phyloP scores from a whole-genome alignment of 2,329 filamentous ascomycete genomes.

The Fusarium odoratissimum region DNA sequence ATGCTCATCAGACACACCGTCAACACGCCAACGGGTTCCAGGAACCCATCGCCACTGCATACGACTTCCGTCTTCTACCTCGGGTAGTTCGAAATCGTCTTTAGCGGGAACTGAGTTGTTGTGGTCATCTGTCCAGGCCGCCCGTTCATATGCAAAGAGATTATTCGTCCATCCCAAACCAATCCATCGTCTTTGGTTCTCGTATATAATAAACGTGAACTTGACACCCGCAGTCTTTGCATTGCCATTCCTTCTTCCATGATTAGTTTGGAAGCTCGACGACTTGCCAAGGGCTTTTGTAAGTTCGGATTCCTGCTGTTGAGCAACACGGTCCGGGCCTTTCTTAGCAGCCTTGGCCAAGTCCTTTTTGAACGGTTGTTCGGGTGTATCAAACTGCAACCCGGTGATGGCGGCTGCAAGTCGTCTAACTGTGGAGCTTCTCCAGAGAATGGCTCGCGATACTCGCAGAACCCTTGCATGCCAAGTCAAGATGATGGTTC shows the following conservation, averaged over 20 bases:
- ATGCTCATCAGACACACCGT: constrained; percentile 71
- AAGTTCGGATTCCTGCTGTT: constrained; percentile 56
- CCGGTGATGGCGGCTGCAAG: constrained; percentile 82
- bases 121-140: constrained; percentile 96
- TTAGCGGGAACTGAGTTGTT: constrained; percentile 82
- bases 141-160: constrained; percentile 88
- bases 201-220: constrained; percentile 96
- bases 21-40: constrained; percentile 87
- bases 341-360: constrained; percentile 40
- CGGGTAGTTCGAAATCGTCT: constrained; percentile 73
- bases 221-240: constrained; percentile 82
- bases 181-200: constrained; percentile 96
- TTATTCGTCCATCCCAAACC: constrained; percentile 95
- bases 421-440: constrained; percentile 79
- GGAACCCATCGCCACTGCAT: constrained; percentile 81
- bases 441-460: constrained; percentile 88
- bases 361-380: constrained; percentile 49
- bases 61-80: constrained; percentile 68
- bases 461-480: constrained; percentile 89
- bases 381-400: constrained; percentile 72
- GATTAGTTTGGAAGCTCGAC: constrained; percentile 45
- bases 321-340: constrained; percentile 29
- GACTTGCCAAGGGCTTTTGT: constrained; percentile 55
- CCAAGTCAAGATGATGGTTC: constrained; percentile 89
- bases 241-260: constrained; percentile 48